A percentile compares a stretch with the other conserved stretches of the same genome.
phyloP scores from a whole-genome alignment of 1,284 basidiomycete genomes.

The Tylopilus sp. region DNA sequence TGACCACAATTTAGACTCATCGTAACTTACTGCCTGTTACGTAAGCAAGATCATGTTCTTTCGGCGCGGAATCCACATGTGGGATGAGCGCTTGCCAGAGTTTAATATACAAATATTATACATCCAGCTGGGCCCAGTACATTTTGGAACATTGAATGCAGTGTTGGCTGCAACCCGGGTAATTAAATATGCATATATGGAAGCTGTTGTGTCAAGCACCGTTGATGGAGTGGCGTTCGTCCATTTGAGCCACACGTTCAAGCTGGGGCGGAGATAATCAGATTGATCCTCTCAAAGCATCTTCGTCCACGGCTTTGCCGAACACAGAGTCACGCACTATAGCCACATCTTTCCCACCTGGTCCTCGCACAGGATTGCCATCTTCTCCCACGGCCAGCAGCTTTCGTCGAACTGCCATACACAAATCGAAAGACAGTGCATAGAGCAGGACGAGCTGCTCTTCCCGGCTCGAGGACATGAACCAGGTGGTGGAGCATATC shows the following conservation, averaged over 20 bases:
- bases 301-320: conserved; percentile 88
- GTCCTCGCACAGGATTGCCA: conserved; percentile 66
- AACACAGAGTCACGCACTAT: conserved; percentile 85
- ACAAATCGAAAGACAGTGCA: conserved; percentile 59
- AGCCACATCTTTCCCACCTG: conserved; percentile 73
- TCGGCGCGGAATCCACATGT: too few relatives aligned
- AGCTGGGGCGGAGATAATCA: too few relatives aligned
- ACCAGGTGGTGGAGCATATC: conserved; percentile 71
- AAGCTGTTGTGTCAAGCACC: too few relatives aligned
- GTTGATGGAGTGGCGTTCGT: too few relatives aligned
- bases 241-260: conserved; percentile 74
- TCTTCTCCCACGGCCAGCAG: conserved; percentile 91
- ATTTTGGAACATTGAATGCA: too few relatives aligned
- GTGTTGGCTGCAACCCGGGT: too few relatives aligned
- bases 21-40: too few relatives aligned
- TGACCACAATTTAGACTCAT: conserved; percentile 39
- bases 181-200: too few relatives aligned
- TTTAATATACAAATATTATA: too few relatives aligned
- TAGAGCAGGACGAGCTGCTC: conserved; percentile 80
- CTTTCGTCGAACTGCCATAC: conserved; percentile 81
- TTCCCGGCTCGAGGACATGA: conserved; percentile 77
- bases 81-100: too few relatives aligned
- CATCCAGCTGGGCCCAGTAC: too few relatives aligned
- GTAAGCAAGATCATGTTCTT: too few relatives aligned
- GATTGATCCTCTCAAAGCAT: conserved; percentile 73